Percentiles rank a stretch among this genome's conserved stretches.
These are phyloP conservation scores for Venturiaceae sp. DNA, from an alignment of 2,329 filamentous ascomycete species.

Conservation along the genomic window DNA sequence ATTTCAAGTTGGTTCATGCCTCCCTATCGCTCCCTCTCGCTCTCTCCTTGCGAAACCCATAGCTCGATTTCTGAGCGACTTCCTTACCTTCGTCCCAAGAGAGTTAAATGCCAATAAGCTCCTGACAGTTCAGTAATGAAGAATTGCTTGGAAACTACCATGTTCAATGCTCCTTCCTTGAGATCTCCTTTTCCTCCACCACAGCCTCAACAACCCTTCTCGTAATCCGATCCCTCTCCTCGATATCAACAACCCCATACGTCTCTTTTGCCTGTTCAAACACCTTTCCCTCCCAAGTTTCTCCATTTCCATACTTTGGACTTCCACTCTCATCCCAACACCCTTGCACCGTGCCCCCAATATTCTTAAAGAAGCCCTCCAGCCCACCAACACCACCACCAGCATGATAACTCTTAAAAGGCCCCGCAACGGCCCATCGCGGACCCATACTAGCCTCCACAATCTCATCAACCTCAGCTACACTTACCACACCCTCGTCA, in stretches of 20 bases:
- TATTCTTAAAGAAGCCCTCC: constrained; percentile 43
- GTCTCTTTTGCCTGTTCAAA: constrained; percentile 34
- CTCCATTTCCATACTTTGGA: constrained; percentile 13
- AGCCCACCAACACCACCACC: constrained; percentile 46
- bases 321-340: constrained; percentile 39
- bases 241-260: constrained; percentile 34
- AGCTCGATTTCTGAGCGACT: too few relatives aligned
- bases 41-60: too few relatives aligned
- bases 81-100: too few relatives aligned
- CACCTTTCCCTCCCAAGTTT: constrained; percentile 34
- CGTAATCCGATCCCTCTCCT: constrained; percentile 31
- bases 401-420: constrained; percentile 50
- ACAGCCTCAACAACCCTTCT: constrained; percentile 30
- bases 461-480: constrained; percentile 43
- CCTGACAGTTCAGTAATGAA: too few relatives aligned
- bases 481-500: constrained; percentile 40
- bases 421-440: constrained; percentile 45
- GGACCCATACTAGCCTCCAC: constrained; percentile 43
- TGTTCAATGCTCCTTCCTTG: too few relatives aligned
- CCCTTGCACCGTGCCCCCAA: constrained; percentile 44
- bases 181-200: constrained; percentile 12
- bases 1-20: too few relatives aligned
- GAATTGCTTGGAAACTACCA: too few relatives aligned
- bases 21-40: too few relatives aligned
- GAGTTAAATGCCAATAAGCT: too few relatives aligned